These are phyloP conservation scores for Cercophora newfieldiana DNA, from an alignment of 495 filamentous ascomycete genomes.

Conservation along the genomic window DNA sequence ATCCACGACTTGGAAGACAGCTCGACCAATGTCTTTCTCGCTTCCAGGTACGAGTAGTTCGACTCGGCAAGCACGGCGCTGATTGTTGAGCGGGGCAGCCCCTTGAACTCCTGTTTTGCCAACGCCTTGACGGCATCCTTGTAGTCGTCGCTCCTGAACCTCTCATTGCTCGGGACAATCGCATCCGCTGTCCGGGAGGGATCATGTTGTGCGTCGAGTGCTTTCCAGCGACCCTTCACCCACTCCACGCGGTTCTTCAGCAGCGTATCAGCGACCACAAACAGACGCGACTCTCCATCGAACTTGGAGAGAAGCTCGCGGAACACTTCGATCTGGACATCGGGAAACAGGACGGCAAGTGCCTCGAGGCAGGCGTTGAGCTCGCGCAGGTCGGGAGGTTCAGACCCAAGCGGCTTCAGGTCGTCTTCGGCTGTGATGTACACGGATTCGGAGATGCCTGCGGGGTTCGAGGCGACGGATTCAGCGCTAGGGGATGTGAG, in stretches of 20 bases:
- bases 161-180: slow-evolving; percentile 64
- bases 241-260: slow-evolving; percentile 73
- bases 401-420: slow-evolving; percentile 39
- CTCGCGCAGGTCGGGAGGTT: slow-evolving; percentile 62
- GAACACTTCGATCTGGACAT: slow-evolving; percentile 87
- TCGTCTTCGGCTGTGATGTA: slow-evolving; percentile 52
- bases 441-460: slow-evolving; percentile 24
- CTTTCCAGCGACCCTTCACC: slow-evolving; percentile 72
- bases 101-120: slow-evolving; percentile 77
- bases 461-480: slow-evolving; percentile 5
- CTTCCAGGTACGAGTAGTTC: slow-evolving; percentile 83
- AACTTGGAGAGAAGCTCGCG: slow-evolving; percentile 82
- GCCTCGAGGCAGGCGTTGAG: slow-evolving; percentile 73
- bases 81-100: slow-evolving; percentile 74
- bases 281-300: slow-evolving; percentile 76
- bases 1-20: slow-evolving; percentile 83
- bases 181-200: slow-evolving; percentile 21
- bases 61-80: slow-evolving; percentile 86
- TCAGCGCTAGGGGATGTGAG: slow-evolving; percentile 13
- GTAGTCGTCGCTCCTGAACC: slow-evolving; percentile 73
- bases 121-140: slow-evolving; percentile 64
- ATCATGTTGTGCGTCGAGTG: slow-evolving; percentile 32
- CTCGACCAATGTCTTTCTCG: slow-evolving; percentile 70
- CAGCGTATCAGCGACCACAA: slow-evolving; percentile 82
- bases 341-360: slow-evolving; percentile 78